These are phyloP conservation scores for Blumeria hordei DNA, from an alignment of 2,329 filamentous ascomycete species.

Conservation along the genomic window DNA sequence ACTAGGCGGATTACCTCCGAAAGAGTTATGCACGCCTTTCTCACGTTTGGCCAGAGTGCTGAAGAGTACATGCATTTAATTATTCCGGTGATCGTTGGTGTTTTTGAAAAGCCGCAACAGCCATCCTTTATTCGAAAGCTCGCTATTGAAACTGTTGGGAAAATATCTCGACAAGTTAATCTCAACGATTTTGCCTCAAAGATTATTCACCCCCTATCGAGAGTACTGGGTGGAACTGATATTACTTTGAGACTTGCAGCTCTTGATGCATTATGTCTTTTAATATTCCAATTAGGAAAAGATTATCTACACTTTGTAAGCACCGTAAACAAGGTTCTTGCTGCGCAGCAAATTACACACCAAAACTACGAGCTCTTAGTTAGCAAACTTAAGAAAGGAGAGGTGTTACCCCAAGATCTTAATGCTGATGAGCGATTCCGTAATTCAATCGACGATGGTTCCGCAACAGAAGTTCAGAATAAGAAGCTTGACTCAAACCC, in stretches of 20 bases:
- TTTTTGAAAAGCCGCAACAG: slow-evolving; percentile 76
- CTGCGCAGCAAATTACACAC: slow-evolving; percentile 60
- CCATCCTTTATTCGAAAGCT: slow-evolving; percentile 58
- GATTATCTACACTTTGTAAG: slow-evolving; percentile 90
- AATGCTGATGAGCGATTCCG: slow-evolving; percentile 66
- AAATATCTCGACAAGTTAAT: slow-evolving; percentile 87
- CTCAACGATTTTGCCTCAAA: slow-evolving; percentile 90
- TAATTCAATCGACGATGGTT: slow-evolving; percentile 54
- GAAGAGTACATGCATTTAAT: slow-evolving; percentile 99
- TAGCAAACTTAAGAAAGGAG: slow-evolving; percentile 79
- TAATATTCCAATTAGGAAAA: slow-evolving; percentile 87
- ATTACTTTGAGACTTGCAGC: slow-evolving; percentile 53
- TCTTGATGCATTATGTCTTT: slow-evolving; percentile 76
- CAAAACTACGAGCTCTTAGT: slow-evolving; percentile 82
- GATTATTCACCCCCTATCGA: slow-evolving; percentile 80
- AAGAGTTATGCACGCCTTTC: slow-evolving; percentile 76
- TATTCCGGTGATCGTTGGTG: slow-evolving; percentile 77
- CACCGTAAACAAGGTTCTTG: slow-evolving; percentile 72
- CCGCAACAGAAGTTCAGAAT: slow-evolving; percentile 59
- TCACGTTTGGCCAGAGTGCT: slow-evolving; percentile 84
- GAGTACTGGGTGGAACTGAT: slow-evolving; percentile 55
- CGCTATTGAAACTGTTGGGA: slow-evolving; percentile 84
- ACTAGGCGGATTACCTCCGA: slow-evolving; percentile 61
- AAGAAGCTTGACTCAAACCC: slow-evolving; percentile 97
- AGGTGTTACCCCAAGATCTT: slow-evolving; percentile 82